Conservation (phyloP, 257 asterid species). For the Avicennia marina region DNA sequence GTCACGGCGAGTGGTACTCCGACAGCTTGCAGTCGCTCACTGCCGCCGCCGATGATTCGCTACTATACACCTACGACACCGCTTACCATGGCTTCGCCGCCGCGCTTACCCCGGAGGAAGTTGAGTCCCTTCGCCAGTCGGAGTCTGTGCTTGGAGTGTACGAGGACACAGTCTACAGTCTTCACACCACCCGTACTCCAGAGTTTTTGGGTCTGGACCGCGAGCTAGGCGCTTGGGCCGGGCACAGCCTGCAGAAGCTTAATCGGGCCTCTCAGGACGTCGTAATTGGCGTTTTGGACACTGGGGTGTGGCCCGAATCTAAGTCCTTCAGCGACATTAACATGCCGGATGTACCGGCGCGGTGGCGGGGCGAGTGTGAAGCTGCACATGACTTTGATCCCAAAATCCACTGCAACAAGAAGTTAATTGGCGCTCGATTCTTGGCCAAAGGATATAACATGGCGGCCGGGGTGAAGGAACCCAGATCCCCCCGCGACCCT, state of each 20-base stretch:
- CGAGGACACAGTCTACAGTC: conserved; percentile 33
- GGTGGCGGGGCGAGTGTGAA: conserved; percentile 37
- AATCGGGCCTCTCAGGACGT: conserved; percentile 34
- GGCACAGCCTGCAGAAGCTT: conserved; percentile 27
- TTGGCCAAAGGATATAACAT: conserved; percentile 26
- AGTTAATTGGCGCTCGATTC: conserved; percentile 36
- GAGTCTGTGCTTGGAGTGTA: conserved; percentile 34
- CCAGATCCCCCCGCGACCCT: conserved; percentile 42
- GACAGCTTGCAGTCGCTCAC: conserved; percentile 35
- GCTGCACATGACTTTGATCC: conserved; percentile 28
- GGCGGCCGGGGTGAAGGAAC: conserved; percentile 9
- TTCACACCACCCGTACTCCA: conserved; percentile 53
- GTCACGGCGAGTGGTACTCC: conserved; percentile 40
- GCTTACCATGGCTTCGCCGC: conserved; percentile 42
- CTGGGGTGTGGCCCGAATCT: conserved; percentile 45
- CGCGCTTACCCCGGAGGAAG: conserved; percentile 31
- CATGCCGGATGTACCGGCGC: conserved; percentile 32
- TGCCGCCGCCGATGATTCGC: conserved; percentile 20
- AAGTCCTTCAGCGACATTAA: conserved; percentile 19
- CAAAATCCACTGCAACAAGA: conserved; percentile 31
- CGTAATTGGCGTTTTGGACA: conserved; percentile 35
- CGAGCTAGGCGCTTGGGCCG: conserved; percentile 28
- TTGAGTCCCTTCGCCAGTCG: conserved; percentile 24
- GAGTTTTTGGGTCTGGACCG: conserved; percentile 38
- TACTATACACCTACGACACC: conserved; percentile 38